Conservation (phyloP, 345 rosid species). For the Balakata baccata region DNA sequence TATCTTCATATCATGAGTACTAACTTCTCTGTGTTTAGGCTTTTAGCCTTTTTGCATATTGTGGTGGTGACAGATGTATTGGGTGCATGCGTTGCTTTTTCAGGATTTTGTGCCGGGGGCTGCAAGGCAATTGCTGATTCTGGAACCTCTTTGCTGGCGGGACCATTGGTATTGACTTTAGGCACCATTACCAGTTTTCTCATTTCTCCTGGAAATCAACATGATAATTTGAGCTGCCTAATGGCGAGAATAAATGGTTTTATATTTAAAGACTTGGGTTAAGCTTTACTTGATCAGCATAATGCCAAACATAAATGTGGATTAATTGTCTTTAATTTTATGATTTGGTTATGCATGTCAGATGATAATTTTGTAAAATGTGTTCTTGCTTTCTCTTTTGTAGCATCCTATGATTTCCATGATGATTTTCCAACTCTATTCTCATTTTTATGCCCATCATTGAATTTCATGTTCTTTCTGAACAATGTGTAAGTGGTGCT, state of each 20-base stretch:
- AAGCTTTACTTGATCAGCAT: not conserved
- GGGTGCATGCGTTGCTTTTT: not conserved
- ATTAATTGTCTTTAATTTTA: not conserved
- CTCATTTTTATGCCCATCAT: not conserved
- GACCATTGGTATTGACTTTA: slow-evolving; percentile 23
- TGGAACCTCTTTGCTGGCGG: slow-evolving; percentile 35
- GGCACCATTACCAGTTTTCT: not conserved
- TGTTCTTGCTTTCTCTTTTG: not conserved
- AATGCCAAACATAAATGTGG: not conserved
- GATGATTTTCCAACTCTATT: not conserved
- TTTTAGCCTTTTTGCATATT: not conserved
- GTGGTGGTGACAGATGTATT: slow-evolving; percentile 5
- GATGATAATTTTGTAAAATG: not conserved
- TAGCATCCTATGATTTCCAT: not conserved
- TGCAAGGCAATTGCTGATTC: slow-evolving; percentile 39
- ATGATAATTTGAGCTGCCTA: not conserved
- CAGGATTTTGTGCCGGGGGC: slow-evolving; percentile 31
- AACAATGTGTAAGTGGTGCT: not conserved
- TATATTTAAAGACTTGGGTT: not conserved
- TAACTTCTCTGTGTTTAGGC: not conserved
- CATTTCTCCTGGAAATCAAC: not conserved
- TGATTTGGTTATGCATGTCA: not conserved
- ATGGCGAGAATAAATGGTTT: not conserved
- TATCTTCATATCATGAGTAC: not conserved
- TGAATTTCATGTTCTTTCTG: not conserved